These are phyloP conservation scores for Rubus parviflorus DNA, from an alignment of 306 rosid genomes.

Conservation along the genomic window DNA sequence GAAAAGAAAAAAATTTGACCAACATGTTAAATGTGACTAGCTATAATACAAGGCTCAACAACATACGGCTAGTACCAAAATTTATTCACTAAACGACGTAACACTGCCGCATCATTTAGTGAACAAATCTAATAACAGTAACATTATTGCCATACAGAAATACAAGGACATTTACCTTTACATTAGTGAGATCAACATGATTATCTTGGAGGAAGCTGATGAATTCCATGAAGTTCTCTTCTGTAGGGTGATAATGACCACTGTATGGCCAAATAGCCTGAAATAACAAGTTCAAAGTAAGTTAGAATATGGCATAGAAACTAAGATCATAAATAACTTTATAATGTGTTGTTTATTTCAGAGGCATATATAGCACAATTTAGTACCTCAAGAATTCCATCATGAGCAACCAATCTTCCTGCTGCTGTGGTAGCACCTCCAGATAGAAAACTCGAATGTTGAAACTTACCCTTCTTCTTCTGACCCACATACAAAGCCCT, in stretches of 20 bases:
- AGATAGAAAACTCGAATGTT: slow-evolving; percentile 85
- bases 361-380: neutral
- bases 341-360: neutral
- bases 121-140: neutral
- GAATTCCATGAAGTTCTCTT: slow-evolving; percentile 82
- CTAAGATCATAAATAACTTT: neutral
- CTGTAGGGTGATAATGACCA: slow-evolving; percentile 94
- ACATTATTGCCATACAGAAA: neutral
- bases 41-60: neutral
- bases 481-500: slow-evolving; percentile 77
- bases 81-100: neutral
- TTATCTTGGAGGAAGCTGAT: slow-evolving; percentile 74
- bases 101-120: neutral
- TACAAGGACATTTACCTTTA: slow-evolving; percentile 49
- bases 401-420: slow-evolving; percentile 75
- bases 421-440: slow-evolving; percentile 96
- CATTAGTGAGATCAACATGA: slow-evolving; percentile 75
- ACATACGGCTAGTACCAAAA: neutral
- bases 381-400: slow-evolving; percentile 69
- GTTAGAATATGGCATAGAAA: neutral
- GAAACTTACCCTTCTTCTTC: slow-evolving; percentile 79
- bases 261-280: slow-evolving; percentile 98
- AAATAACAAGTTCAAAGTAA: neutral
- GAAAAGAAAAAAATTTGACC: neutral
- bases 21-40: neutral